phyloP scores from a whole-genome alignment of 129 eudicot species.

The Chrysanthemum seticuspe region DNA sequence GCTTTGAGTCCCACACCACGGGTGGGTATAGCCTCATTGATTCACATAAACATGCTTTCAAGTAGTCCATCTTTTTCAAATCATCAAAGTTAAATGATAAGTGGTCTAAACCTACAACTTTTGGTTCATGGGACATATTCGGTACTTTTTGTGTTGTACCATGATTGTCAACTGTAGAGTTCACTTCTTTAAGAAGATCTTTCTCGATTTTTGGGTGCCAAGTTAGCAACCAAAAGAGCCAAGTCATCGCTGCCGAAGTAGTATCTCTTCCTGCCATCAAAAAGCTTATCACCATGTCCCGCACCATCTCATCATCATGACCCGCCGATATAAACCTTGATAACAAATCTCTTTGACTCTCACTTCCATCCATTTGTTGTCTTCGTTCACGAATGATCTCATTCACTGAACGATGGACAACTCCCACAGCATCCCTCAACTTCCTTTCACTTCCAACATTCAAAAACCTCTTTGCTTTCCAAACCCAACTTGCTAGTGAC shows the following conservation, averaged over 20 bases:
- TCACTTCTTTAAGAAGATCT: constrained; percentile 15
- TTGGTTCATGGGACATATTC: too few relatives aligned
- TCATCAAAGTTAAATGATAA: constrained; percentile 26
- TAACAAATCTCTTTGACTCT: constrained; percentile 35
- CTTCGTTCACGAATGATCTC: constrained; percentile 40
- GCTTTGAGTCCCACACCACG: constrained; percentile 93
- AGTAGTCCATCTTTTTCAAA: constrained; percentile 47
- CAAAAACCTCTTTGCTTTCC: constrained; percentile 60
- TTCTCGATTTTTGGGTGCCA: constrained; percentile 22
- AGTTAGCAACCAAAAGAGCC: constrained; percentile 60
- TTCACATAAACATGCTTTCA: constrained; percentile 81
- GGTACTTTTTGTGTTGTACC: too few relatives aligned
- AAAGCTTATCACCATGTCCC: constrained; percentile 67
- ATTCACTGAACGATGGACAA: constrained; percentile 41
- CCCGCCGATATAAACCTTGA: constrained; percentile 52
- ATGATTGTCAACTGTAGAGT: neutral
- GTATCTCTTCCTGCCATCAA: constrained; percentile 73
- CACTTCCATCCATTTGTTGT: constrained; percentile 4
- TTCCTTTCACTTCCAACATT: constrained; percentile 56
- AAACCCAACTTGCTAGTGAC: constrained; percentile 48
- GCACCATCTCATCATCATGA: constrained; percentile 35
- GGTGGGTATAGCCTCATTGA: constrained; percentile 90
- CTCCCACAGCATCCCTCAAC: constrained; percentile 42
- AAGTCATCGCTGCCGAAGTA: constrained; percentile 65
- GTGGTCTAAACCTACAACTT: neutral